phyloP scores from a whole-genome alignment of 2,329 filamentous ascomycete genomes.

The Scedosporium boydii region DNA sequence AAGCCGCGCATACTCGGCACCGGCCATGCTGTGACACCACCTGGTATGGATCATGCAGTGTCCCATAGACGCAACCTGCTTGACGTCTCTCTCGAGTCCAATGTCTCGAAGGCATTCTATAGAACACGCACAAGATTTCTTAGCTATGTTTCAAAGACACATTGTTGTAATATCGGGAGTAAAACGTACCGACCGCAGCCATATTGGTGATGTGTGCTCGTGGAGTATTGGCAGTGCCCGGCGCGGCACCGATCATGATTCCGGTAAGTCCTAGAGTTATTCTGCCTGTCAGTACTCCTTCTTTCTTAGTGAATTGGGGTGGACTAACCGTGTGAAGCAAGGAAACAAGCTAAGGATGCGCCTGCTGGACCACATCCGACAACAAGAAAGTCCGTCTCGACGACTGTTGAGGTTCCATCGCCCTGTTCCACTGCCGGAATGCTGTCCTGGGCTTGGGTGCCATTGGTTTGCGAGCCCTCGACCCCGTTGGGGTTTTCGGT shows the following conservation, averaged over 20 bases:
- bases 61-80: constrained; percentile 24
- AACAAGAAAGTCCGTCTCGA: constrained; percentile 37
- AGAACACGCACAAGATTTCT: too few relatives aligned
- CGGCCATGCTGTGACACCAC: constrained; percentile 42
- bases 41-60: constrained; percentile 36
- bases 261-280: constrained; percentile 31
- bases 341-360: constrained; percentile 43
- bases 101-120: constrained; percentile 43
- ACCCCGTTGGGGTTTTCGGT: not conserved
- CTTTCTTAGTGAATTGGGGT: too few relatives aligned
- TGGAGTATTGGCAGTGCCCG: constrained; percentile 37
- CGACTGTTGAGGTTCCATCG: not conserved
- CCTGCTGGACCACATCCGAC: constrained; percentile 45
- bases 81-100: constrained; percentile 32
- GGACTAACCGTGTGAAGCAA: constrained; percentile 32
- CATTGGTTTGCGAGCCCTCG: not conserved
- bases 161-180: too few relatives aligned
- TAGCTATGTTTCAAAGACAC: too few relatives aligned
- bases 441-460: too few relatives aligned
- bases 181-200: constrained; percentile 18
- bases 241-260: constrained; percentile 39
- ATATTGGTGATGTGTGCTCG: constrained; percentile 54
- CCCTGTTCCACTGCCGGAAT: not conserved
- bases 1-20: constrained; percentile 38
- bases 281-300: not conserved